Evolutionary conservation across 371 early-diverging fungal species (phyloP), one percentile per base, ranked within the genome.

Genomic region (Circinella minor): DNA sequence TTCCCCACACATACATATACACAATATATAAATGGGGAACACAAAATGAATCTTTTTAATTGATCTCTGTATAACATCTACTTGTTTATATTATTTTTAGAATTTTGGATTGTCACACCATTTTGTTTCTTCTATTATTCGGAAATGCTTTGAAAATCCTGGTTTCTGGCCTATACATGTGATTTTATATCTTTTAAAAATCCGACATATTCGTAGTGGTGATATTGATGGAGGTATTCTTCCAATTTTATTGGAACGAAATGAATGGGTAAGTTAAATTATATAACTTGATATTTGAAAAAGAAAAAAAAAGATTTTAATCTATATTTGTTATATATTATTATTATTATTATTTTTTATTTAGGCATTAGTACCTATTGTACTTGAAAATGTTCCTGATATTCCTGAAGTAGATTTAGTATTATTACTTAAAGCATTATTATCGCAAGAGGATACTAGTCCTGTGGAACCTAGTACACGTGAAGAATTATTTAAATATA

Each of bases 391-490:
- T n/a, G 75, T 89, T 14, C 62, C 79, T 14, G 90, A 90, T 81
- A 83, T 90, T 51, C 87, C 90, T 34, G 90, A 90, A 75, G 70
- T 69, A 49, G 88, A 88, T 57, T 71, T 88, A 51, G 72, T 90
- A 27, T 60, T 71, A 37, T 70, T 88, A 46, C 71, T 90, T 67
- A 75, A 73, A 65, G 74, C 74, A n/a, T 61, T 77, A 43, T 60
- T 76, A 20, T 55, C 63, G 34, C 47, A 71, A 18, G 54, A 71
- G 13, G 66, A 69, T n/a, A 34, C 76, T 79, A 54, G 80, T 78
- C 51, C 59, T 70, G 7, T 3, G 43, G 43, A 43, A 43, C 3
- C 43, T 27, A 13, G n/a, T 3, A 48, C 37, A 1, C 34, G 37
- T 34, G 37, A 36, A 46, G 65, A 67, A 7, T 81, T 82, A 61